Conservation (phyloP, 306 rosid genomes). For the Acmispon strigosus region DNA sequence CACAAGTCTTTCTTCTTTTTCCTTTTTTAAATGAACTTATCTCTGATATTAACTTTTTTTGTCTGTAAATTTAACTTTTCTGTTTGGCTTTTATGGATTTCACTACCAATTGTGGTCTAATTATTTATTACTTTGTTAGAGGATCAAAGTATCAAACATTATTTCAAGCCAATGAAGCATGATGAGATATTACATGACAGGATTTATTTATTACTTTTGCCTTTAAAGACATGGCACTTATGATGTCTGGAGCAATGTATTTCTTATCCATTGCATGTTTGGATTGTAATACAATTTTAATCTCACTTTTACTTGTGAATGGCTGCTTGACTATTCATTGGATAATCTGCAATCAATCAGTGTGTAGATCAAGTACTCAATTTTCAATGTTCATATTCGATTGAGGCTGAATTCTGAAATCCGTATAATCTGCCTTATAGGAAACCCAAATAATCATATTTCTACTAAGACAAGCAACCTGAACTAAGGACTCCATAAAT, state of each 20-base stretch:
- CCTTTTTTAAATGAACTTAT: background rate
- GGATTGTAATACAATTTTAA: background rate
- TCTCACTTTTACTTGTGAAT: background rate
- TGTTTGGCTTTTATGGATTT: background rate
- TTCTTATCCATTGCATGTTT: background rate
- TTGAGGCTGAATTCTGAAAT: background rate
- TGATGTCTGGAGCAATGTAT: background rate
- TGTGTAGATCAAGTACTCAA: background rate
- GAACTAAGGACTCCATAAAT: background rate
- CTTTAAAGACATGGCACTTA: background rate
- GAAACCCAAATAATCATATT: background rate
- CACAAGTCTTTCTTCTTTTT: background rate
- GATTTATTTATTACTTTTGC: background rate
- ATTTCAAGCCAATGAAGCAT: constrained; percentile 2
- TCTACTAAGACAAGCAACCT: background rate
- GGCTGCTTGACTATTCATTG: background rate
- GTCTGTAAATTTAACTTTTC: background rate
- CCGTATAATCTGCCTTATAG: background rate
- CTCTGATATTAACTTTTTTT: background rate
- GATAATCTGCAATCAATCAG: background rate
- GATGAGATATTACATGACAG: background rate
- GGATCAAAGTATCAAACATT: background rate
- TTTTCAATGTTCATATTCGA: no score
- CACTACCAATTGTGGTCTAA: background rate
- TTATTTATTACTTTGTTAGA: background rate